Conservation (phyloP, 345 rosid species). For the Mallotus nudiflorus region DNA sequence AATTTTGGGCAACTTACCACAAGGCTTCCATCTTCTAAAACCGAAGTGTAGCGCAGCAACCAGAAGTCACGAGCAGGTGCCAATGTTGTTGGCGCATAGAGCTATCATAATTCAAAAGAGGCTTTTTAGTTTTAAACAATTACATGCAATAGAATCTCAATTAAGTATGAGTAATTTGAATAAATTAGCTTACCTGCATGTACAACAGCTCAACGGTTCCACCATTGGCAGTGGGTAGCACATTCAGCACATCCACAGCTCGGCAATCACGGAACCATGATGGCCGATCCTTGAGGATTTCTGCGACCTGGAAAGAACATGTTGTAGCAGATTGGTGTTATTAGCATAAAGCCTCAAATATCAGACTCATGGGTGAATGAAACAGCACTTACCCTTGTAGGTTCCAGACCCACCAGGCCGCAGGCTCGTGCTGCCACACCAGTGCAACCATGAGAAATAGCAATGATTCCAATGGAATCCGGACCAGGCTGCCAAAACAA, state of each 20-base stretch:
- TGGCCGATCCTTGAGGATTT: slow-evolving; percentile 99
- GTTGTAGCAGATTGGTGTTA: not conserved
- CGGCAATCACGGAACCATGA: slow-evolving; percentile 99
- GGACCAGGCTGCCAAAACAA: slow-evolving; percentile 91
- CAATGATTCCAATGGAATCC: slow-evolving; percentile 99
- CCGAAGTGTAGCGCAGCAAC: slow-evolving; percentile 94
- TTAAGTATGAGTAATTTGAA: not conserved
- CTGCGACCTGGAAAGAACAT: slow-evolving; percentile 66
- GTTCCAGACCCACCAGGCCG: slow-evolving; percentile 99
- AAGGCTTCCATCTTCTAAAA: slow-evolving; percentile 98
- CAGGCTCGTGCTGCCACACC: slow-evolving; percentile 99
- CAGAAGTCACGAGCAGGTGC: slow-evolving; percentile 99
- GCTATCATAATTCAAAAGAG: slow-evolving; percentile 45
- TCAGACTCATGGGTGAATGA: not conserved
- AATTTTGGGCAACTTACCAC: slow-evolving; percentile 54
- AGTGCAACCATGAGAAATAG: slow-evolving; percentile 99
- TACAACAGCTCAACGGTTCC: slow-evolving; percentile 99
- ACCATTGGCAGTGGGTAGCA: slow-evolving; percentile 98
- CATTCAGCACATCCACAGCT: slow-evolving; percentile 93
- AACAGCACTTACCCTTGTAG: slow-evolving; percentile 82
- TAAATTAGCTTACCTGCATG: slow-evolving; percentile 66
- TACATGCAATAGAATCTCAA: not conserved
- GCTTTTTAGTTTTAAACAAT: not conserved
- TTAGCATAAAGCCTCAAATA: not conserved
- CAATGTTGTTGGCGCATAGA: slow-evolving; percentile 96